phyloP scores from a whole-genome alignment of 2,329 filamentous ascomycete species.

The Fonsecaea pedrosoi region DNA sequence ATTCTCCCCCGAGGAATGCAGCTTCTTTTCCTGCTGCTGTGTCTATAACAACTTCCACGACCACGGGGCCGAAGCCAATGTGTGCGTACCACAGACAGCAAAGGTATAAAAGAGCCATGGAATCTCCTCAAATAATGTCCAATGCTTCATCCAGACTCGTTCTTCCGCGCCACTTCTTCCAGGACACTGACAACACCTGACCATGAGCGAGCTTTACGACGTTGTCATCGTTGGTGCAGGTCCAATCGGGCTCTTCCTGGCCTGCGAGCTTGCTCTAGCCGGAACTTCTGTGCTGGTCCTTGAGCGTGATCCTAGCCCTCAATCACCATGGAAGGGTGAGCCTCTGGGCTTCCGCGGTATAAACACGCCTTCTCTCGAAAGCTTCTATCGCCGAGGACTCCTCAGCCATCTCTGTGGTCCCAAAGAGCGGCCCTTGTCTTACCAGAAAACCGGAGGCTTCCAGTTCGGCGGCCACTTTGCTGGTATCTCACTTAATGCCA shows the following conservation, averaged over 20 bases:
- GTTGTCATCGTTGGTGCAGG: conserved; percentile 57
- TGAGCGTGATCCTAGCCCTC: conserved; percentile 39
- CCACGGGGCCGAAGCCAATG: not conserved
- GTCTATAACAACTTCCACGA: not conserved
- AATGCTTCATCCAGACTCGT: not conserved
- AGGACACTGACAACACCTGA: not conserved
- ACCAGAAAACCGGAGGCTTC: conserved; percentile 39
- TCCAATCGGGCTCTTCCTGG: conserved; percentile 53
- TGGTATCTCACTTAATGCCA: conserved; percentile 42
- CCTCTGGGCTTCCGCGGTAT: conserved; percentile 41
- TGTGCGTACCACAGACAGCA: not conserved
- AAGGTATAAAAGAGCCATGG: not conserved
- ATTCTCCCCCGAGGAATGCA: not conserved
- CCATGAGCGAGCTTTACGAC: conserved; percentile 30
- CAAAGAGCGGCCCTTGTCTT: conserved; percentile 20
- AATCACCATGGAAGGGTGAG: conserved; percentile 44
- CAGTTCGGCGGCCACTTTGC: conserved; percentile 46
- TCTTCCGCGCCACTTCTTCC: not conserved
- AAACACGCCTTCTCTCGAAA: conserved; percentile 47
- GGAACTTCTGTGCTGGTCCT: conserved; percentile 48
- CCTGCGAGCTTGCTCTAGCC: conserved; percentile 48
- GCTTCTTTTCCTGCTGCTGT: not conserved
- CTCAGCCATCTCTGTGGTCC: conserved; percentile 42
- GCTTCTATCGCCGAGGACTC: conserved; percentile 50
- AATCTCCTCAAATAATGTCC: not conserved